Conservation (phyloP, 78 protist genomes). For the Isochrysis galbana region DNA sequence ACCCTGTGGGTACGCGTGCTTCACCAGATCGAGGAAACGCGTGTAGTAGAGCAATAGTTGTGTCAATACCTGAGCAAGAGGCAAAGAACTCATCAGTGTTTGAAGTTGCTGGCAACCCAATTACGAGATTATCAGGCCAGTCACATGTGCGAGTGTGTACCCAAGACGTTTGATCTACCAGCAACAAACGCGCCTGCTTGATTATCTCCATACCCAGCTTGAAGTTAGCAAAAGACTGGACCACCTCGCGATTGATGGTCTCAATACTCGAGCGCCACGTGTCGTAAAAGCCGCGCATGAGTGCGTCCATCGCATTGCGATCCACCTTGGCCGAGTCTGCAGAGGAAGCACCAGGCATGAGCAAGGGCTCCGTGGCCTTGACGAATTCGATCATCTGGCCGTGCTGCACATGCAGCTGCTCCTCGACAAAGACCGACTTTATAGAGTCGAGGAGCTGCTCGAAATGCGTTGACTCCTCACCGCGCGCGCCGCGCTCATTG, state of each 20-base stretch:
- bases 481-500: neutral
- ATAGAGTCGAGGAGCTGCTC: neutral
- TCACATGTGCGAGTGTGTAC: no score
- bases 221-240: conserved; percentile 4
- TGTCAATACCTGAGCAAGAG: no score
- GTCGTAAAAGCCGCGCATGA: neutral
- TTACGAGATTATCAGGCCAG: no score
- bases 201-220: conserved; percentile 17
- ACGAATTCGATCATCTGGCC: conserved; percentile 4
- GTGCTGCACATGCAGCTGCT: neutral
- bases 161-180: no score
- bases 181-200: no score
- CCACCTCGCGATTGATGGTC: neutral
- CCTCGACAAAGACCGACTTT: conserved; percentile 1
- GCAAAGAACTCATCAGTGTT: no score
- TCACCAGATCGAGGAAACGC: conserved; percentile 36
- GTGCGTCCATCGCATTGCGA: neutral
- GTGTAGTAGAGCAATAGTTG: conserved; percentile 35
- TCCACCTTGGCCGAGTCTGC: neutral
- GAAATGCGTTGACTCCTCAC: neutral
- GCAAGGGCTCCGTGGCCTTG: neutral
- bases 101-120: no score
- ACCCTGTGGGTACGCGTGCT: neutral
- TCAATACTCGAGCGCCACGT: neutral
- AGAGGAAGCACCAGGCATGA: neutral